Base-by-base conservation (phyloP, 805 yeast species). In the Wickerhamomyces strasburgensis region DNA sequence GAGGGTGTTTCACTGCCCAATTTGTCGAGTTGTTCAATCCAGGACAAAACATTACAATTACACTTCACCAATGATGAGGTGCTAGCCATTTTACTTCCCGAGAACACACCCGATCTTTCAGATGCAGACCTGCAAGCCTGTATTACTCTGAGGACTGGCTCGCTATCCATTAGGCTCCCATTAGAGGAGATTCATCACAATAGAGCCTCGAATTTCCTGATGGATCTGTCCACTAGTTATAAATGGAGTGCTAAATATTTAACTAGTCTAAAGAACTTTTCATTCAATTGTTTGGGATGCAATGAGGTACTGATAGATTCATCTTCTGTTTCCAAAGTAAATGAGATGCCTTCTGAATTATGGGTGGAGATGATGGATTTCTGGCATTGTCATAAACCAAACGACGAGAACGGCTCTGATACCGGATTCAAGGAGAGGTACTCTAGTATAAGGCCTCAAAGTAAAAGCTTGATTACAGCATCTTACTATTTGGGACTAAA, bases 291-390 rank as follows among this genome's bases (percentile, higher is more conserved):
- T 42, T 15, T 17, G 0, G 3, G 40, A 0, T 73, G 79, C 42
- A 40, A 43, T 1, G 1, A n/a, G 0, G 26, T 16, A 0, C 15
- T 70, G 1, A 39, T 69, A 2, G 53, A 59, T 34, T 64, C 73
- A 0, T n/a, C 29, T 0, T 33, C 54, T 1, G 53, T 67, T 14
- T 16, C 31, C 4, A 58, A 53, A 11, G 60, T 77, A 31, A 52
- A 61, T 36, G 84, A 84, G 27, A 74, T 90, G 79, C 98, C 98
- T 0, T 83, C 95, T 1, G 97, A 88, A 52, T 66, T 76, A 33
- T 90, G 98, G 98, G 77, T 82, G 11, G 98, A 90, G 56, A 64
- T 93, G 72, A 83, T 90, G 95, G 98, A 90, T 40, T 84, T 83
- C 47, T 90, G 98, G 98, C 97, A 90, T 57, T 90, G 98, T 55